These are phyloP conservation scores for Hamamelis virginiana DNA, from an alignment of 164 flowering plant species.

Conservation along the genomic window DNA sequence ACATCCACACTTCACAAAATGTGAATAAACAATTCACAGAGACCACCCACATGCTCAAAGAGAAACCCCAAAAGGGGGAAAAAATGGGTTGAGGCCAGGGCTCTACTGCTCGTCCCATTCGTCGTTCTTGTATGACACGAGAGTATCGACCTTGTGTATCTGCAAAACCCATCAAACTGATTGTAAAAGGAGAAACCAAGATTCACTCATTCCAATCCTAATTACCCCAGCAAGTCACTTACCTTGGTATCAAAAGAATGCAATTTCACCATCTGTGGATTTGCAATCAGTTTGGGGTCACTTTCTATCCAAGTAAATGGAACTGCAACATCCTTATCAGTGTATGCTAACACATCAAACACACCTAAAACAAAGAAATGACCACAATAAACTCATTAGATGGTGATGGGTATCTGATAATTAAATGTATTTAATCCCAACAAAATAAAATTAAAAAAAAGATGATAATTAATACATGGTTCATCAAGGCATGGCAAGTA, in stretches of 20 bases:
- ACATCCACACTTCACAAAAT: constrained; percentile 4
- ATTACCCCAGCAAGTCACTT: not conserved
- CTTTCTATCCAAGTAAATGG: constrained; percentile 98
- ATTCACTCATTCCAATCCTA: not conserved
- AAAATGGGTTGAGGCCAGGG: too few relatives aligned
- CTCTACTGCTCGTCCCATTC: constrained; percentile 71
- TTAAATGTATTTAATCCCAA: not conserved
- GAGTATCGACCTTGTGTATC: constrained; percentile 95
- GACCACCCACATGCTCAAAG: too few relatives aligned
- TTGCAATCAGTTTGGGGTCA: constrained; percentile 86
- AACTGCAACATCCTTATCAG: constrained; percentile 80
- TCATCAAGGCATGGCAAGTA: constrained; percentile 97
- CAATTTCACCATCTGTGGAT: constrained; percentile 96
- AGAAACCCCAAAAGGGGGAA: too few relatives aligned
- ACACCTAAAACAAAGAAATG: constrained; percentile 49
- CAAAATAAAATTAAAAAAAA: not conserved
- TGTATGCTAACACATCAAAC: constrained; percentile 94
- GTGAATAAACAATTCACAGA: constrained; percentile 8
- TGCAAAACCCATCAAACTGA: constrained; percentile 35
- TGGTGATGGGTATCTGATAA: too few relatives aligned
- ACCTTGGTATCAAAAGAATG: constrained; percentile 98
- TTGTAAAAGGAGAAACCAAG: not conserved
- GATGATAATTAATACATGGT: constrained; percentile 63
- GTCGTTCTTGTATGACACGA: constrained; percentile 92
- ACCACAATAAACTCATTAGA: not conserved